Evolutionary conservation across 1,284 basidiomycete genomes (phyloP), one percentile per base, ranked within the genome.

Genomic region (Omphalotus olearius): DNA sequence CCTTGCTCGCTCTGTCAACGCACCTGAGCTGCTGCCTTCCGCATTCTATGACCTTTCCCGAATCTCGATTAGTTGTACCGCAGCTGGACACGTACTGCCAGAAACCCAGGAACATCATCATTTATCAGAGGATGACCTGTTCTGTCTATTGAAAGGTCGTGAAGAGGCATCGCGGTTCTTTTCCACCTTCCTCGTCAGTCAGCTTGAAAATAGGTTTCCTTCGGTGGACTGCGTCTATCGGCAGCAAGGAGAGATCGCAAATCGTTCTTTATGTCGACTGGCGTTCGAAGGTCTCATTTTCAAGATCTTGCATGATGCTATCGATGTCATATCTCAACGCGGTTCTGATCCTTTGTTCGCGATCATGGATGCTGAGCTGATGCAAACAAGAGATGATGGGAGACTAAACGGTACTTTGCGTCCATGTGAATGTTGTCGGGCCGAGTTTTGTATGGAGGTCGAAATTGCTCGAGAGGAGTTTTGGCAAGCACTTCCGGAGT

Each of bases 31-130:
- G 14, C 71, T 89, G 2, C 76, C 84, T 7, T 70, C 85, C 16
- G 85, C 87, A 0, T 85, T 87, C 62, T 89, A 88, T 62, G 87
- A 89, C 62, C 76, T 89, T 20, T 85, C 83, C 30, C 78, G 87
- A 26, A 82, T 82, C 64, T 70, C 79, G 28, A 64, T 66, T 16
- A 70, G 68, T 57, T 64, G 69, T 49, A 71, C 69, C 35, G 67
- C 69, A 13, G 60, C 66, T 13, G 74, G 74, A 13, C 69, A 67
- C 54, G 67, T 61, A 39, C 67, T 57, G 56, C 57, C 60, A 41
- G 47, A 59, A 47, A 65, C 59, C 28, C 56, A 58, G 38, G 60
- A 63, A 40, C 55, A 61, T 4, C 69, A 86, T 68, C 56, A 64
- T 63, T 76, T 88, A 41, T 70, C 75, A 7, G 69, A 72, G 47